These are phyloP conservation scores for Suzukiozyma palmioleophila DNA, from an alignment of 1,139 yeast species.

Conservation along the genomic window DNA sequence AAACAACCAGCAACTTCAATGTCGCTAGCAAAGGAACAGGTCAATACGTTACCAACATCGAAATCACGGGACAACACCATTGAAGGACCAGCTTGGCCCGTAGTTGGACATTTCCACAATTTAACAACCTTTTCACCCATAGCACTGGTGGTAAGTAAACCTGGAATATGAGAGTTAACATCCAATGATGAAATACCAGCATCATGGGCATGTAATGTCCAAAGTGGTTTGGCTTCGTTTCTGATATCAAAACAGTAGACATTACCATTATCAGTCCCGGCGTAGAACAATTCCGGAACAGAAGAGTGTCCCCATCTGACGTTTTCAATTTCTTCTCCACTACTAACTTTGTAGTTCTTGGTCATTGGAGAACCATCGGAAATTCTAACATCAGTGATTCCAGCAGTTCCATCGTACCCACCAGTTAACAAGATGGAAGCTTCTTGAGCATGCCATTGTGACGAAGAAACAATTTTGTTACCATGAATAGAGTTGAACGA, in stretches of 20 bases:
- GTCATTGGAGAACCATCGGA: slow-evolving; percentile 57
- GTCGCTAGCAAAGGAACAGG: slow-evolving; percentile 83
- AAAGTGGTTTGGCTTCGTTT: slow-evolving; percentile 62
- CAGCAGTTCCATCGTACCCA: slow-evolving; percentile 83
- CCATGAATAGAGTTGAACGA: slow-evolving; percentile 56
- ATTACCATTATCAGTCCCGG: slow-evolving; percentile 91
- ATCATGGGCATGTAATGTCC: slow-evolving; percentile 98
- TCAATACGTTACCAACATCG: slow-evolving; percentile 90
- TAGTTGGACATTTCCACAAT: slow-evolving; percentile 71
- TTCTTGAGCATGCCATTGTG: slow-evolving; percentile 79
- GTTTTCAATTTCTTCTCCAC: slow-evolving; percentile 78
- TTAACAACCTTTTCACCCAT: slow-evolving; percentile 86
- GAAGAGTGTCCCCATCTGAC: slow-evolving; percentile 60
- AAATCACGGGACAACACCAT: slow-evolving; percentile 91
- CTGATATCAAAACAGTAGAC: slow-evolving; percentile 88
- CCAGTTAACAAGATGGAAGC: slow-evolving; percentile 85
- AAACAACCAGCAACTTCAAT: slow-evolving; percentile 80
- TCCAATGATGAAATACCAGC: slow-evolving; percentile 84
- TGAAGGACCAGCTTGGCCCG: slow-evolving; percentile 58
- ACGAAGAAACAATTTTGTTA: slow-evolving; percentile 75
- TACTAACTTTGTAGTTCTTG: slow-evolving; percentile 57
- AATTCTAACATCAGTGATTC: slow-evolving; percentile 79
- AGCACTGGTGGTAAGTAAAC: slow-evolving; percentile 81
- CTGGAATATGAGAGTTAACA: slow-evolving; percentile 62
- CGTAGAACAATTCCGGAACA: slow-evolving; percentile 65